Conservation (phyloP, 495 filamentous ascomycete species). For the Poronia punctata region DNA sequence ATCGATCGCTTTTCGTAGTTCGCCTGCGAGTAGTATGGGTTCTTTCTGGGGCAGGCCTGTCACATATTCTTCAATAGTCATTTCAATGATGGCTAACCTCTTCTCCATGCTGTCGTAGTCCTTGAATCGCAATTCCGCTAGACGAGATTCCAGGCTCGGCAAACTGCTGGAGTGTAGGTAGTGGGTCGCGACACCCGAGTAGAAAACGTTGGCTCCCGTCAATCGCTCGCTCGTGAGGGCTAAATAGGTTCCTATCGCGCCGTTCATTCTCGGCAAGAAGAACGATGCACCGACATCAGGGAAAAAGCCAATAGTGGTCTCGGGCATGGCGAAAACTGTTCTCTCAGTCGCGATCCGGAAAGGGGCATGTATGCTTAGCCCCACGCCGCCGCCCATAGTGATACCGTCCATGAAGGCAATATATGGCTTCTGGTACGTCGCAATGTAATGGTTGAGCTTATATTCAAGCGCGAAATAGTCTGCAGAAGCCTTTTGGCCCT, state of each 20-base stretch:
- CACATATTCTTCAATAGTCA: slow-evolving; percentile 84
- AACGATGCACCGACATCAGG: slow-evolving; percentile 94
- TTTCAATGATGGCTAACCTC: slow-evolving; percentile 65
- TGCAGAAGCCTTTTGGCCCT: slow-evolving; percentile 61
- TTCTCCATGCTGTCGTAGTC: slow-evolving; percentile 57
- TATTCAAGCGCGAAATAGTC: slow-evolving; percentile 93
- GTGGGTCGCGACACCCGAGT: slow-evolving; percentile 83
- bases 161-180: slow-evolving; percentile 86
- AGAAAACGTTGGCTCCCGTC: slow-evolving; percentile 74
- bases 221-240: slow-evolving; percentile 79
- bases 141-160: slow-evolving; percentile 68
- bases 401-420: slow-evolving; percentile 96
- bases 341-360: slow-evolving; percentile 94
- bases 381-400: slow-evolving; percentile 97
- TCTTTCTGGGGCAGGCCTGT: slow-evolving; percentile 72
- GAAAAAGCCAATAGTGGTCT: slow-evolving; percentile 97
- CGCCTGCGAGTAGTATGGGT: slow-evolving; percentile 55
- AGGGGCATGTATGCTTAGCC: slow-evolving; percentile 87
- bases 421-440: slow-evolving; percentile 90
- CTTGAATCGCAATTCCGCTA: slow-evolving; percentile 81
- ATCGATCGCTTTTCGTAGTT: slow-evolving; percentile 71
- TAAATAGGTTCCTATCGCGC: slow-evolving; percentile 78
- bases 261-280: slow-evolving; percentile 86
- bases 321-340: slow-evolving; percentile 95
- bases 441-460: slow-evolving; percentile 85